Evolutionary conservation across 1,284 basidiomycete genomes (phyloP), one percentile per base, ranked within the genome.

Genomic region (Ustanciosporium gigantosporum): DNA sequence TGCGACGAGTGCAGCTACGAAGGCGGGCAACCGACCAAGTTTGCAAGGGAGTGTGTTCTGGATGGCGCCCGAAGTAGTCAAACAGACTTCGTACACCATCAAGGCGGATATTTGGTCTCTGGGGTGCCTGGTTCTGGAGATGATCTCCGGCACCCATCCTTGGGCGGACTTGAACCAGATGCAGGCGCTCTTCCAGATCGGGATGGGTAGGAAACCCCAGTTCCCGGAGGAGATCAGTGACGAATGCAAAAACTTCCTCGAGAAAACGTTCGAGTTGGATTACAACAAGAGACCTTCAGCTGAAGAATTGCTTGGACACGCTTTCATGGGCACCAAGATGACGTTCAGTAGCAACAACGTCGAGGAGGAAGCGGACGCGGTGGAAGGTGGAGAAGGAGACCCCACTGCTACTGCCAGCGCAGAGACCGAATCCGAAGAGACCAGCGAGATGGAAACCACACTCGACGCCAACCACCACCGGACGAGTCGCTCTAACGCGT

Each of bases 41-140:
- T 80, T 97, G 16, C 94, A 97, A 79, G 94, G 94, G 1, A 94
- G 91, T 0, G 92, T 96, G 15, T 97, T 95, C 80, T 97, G 94
- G 73, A 78, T 78, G 76, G 76, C 76, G n/a, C 76, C 77, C 23
- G 95, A 99, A 77, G 92, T 96, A 14, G 94, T 98, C 52, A 93
- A 95, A 78, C 94, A 98, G 80, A 93, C 88, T 16, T 84, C 85
- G 2, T 93, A 97, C 77, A 95, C 93, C 5, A 85, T 84, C 70
- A 96, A 96, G 74, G 93, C 93, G 5, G 95, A 98, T 78, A 96
- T 98, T 42, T 99, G 95, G 95, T 91, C 89, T 72, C 87, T 99
- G 0, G 95, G 95, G 2, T 98, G 95, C 79, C 81, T 98, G 39
- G 88, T 97, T 14, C 91, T 98, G 16, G 95, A 99, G 79, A 99